Evolutionary conservation across 2,329 filamentous ascomycete species (phyloP).

Genomic region (Fusarium sp.): DNA sequence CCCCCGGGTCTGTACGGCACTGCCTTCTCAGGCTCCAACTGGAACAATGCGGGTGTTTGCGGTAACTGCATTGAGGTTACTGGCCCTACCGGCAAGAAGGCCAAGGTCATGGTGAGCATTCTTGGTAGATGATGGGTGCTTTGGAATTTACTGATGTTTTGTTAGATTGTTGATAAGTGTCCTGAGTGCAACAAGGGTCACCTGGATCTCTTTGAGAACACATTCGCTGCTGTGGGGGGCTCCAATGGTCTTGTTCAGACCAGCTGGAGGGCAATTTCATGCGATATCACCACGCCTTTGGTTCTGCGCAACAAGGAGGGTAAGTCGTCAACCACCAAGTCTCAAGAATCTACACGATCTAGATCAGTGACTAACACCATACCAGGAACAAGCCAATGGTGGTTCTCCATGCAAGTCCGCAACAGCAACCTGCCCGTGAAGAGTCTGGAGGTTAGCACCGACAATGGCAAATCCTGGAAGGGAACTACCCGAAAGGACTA

Average conservation of each 20-base stretch:
- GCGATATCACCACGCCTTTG: constrained; percentile 58
- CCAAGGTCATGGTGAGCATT: constrained; percentile 72
- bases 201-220: constrained; percentile 60
- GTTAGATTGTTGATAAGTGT: constrained; percentile 60
- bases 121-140: fast-evolving
- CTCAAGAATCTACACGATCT: fast-evolving
- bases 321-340: constrained; percentile 42
- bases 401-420: constrained; percentile 67
- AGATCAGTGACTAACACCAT: background rate
- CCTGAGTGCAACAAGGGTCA: constrained; percentile 57
- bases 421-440: constrained; percentile 70
- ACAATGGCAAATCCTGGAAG: constrained; percentile 70
- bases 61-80: constrained; percentile 72
- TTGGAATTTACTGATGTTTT: background rate
- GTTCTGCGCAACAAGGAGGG: constrained; percentile 60
- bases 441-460: constrained; percentile 70
- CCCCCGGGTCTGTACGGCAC: constrained; percentile 71
- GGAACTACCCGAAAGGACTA: constrained; percentile 64
- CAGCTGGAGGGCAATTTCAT: constrained; percentile 54
- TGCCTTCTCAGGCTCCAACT: constrained; percentile 69
- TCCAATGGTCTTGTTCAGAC: constrained; percentile 53
- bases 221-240: constrained; percentile 55
- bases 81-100: constrained; percentile 63
- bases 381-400: constrained; percentile 47
- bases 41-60: constrained; percentile 68